Percentiles rank a stretch among this genome's conserved stretches.
Evolutionary conservation across 148 eudicot species (phyloP).

Genomic region (Chenopodium album): DNA sequence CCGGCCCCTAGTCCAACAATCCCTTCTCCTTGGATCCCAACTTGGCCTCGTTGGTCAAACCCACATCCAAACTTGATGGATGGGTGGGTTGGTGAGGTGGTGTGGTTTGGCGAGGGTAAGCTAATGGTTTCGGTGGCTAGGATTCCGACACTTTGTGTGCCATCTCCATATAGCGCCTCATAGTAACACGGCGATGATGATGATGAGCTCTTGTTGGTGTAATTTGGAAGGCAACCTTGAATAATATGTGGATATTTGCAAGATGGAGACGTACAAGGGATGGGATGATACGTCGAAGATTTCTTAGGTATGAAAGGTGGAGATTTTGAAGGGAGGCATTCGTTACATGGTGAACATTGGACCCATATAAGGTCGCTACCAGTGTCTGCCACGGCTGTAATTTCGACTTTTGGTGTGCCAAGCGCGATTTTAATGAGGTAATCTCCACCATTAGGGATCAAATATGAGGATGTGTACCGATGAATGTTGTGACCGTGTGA

Average conservation of each 20-base stretch:
- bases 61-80: slow-evolving; percentile 32
- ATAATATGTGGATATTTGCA: not conserved
- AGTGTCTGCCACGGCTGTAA: slow-evolving; percentile 29
- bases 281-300: slow-evolving; percentile 26
- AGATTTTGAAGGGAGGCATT: slow-evolving; percentile 21
- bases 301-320: slow-evolving; percentile 25
- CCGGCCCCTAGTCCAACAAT: slow-evolving; percentile 42
- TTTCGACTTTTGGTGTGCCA: slow-evolving; percentile 34
- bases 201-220: not conserved
- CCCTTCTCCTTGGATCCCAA: slow-evolving; percentile 20
- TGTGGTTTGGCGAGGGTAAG: not conserved
- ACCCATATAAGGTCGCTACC: slow-evolving; percentile 43
- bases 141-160: not conserved
- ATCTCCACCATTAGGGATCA: slow-evolving; percentile 6
- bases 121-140: slow-evolving; percentile 20
- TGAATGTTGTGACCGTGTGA: slow-evolving; percentile 1
- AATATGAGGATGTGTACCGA: not conserved
- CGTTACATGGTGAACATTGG: slow-evolving; percentile 33
- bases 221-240: not conserved
- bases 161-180: slow-evolving; percentile 7
- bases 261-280: slow-evolving; percentile 18
- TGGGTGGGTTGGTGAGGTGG: not conserved
- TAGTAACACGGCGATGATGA: not conserved
- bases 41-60: not conserved
- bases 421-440: slow-evolving; percentile 22